A percentile compares a stretch with the other conserved stretches of the same genome.
These are phyloP conservation scores for Fraxinus excelsior DNA, from an alignment of 257 asterid genomes.

Conservation along the genomic window DNA sequence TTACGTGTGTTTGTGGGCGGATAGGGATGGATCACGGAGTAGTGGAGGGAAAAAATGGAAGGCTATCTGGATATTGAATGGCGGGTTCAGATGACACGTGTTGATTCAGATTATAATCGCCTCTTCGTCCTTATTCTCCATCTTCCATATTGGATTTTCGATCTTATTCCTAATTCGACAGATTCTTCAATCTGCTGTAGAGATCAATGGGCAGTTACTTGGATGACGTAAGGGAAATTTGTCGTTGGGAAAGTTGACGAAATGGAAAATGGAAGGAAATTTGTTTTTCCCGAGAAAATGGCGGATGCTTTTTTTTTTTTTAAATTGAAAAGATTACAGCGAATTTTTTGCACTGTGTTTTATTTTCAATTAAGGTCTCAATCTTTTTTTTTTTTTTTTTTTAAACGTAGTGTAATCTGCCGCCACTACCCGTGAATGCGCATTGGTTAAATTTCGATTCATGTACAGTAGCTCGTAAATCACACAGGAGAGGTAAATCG, in stretches of 20 bases:
- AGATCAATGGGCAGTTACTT: not conserved
- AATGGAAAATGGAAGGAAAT: not conserved
- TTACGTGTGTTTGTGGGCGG: slow-evolving; percentile 36
- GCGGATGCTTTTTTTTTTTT: too few relatives aligned
- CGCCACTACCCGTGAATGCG: too few relatives aligned
- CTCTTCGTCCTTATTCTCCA: not conserved
- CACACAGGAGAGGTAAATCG: too few relatives aligned
- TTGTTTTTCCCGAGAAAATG: too few relatives aligned
- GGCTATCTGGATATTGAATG: slow-evolving; percentile 22
- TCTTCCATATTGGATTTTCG: not conserved
- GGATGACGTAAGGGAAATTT: not conserved
- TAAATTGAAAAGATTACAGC: too few relatives aligned
- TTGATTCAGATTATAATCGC: slow-evolving; percentile 1
- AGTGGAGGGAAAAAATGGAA: slow-evolving; percentile 44
- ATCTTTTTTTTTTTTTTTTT: too few relatives aligned
- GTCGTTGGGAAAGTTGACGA: not conserved
- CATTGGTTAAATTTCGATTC: too few relatives aligned
- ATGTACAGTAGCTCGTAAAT: too few relatives aligned
- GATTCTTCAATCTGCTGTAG: not conserved
- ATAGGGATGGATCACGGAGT: slow-evolving; percentile 47
- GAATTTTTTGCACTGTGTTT: too few relatives aligned
- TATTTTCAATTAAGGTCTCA: too few relatives aligned
- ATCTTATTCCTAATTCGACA: not conserved
- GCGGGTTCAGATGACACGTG: slow-evolving; percentile 42
- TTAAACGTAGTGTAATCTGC: too few relatives aligned